A percentile compares a stretch with the other conserved stretches of the same genome.
Conservation (phyloP, 371 early-diverging fungal species). For the Lichtheimia ornata region DNA sequence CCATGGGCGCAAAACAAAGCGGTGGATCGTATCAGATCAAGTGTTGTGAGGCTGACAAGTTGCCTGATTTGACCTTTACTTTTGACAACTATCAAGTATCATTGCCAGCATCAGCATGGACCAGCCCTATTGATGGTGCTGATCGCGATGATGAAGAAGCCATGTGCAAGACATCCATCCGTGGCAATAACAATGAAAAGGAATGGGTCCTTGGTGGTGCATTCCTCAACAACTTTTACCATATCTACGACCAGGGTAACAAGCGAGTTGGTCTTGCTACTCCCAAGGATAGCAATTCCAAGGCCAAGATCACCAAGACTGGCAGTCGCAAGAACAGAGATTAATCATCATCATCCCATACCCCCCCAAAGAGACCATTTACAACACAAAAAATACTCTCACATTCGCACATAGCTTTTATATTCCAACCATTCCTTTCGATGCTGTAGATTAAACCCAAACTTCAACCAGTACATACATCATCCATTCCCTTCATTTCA, state of each 20-base stretch:
- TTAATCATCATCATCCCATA: neutral
- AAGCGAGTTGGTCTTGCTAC: conserved; percentile 40
- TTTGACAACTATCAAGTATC: conserved; percentile 39
- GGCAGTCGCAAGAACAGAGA: conserved; percentile 21
- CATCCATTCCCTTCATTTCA: too few relatives aligned
- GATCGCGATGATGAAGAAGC: conserved; percentile 16
- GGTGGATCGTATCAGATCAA: conserved; percentile 26
- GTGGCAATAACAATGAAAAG: conserved; percentile 27
- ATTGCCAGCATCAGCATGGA: conserved; percentile 33
- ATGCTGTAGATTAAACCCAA: neutral
- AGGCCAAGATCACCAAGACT: conserved; percentile 35
- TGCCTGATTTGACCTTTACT: conserved; percentile 38
- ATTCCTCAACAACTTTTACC: conserved; percentile 47
- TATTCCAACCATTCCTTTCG: neutral
- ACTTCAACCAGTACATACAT: neutral
- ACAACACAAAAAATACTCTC: neutral
- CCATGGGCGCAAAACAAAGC: conserved; percentile 38
- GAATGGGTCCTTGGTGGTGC: conserved; percentile 47
- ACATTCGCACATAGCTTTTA: neutral
- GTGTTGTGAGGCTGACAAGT: conserved; percentile 30
- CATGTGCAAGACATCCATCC: conserved; percentile 34
- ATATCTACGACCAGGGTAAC: conserved; percentile 37
- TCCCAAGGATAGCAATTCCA: conserved; percentile 27
- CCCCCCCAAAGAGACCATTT: neutral
- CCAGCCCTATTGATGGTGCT: conserved; percentile 6